These are phyloP conservation scores for Hyphopichia burtonii DNA, from an alignment of 1,139 yeast species.

Conservation along the genomic window DNA sequence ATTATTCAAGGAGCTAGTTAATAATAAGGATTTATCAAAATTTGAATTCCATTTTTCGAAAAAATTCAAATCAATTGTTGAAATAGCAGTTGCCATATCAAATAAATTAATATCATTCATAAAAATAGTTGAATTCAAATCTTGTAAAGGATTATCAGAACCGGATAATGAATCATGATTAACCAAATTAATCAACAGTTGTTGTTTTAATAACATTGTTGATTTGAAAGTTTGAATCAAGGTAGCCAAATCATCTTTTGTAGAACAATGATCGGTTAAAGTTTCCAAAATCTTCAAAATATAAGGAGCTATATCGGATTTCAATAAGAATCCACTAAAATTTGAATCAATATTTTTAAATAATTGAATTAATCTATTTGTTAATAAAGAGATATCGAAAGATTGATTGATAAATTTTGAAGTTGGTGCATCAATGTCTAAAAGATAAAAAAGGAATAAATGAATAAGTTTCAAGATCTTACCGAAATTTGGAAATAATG, in stretches of 20 bases:
- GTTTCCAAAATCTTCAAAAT: slow-evolving; percentile 35
- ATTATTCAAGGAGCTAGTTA: slow-evolving; percentile 27
- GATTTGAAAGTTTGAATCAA: slow-evolving; percentile 25
- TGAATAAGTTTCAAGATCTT: slow-evolving; percentile 44
- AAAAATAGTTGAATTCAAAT: slow-evolving; percentile 36
- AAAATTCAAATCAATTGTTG: slow-evolving; percentile 56
- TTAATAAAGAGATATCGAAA: slow-evolving; percentile 21
- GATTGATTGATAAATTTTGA: slow-evolving; percentile 1
- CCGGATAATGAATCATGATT: slow-evolving; percentile 11
- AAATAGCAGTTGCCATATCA: slow-evolving; percentile 54
- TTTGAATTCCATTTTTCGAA: slow-evolving; percentile 74
- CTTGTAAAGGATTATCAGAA: slow-evolving; percentile 27
- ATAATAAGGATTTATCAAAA: slow-evolving; percentile 42
- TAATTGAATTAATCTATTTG: slow-evolving; percentile 40
- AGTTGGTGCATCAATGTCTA: slow-evolving; percentile 2
- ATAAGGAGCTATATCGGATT: slow-evolving; percentile 41
- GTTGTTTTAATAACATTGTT: slow-evolving; percentile 36
- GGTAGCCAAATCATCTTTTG: slow-evolving; percentile 4
- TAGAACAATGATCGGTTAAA: slow-evolving; percentile 13
- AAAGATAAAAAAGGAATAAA: slow-evolving; percentile 9
- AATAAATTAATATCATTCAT: slow-evolving; percentile 44
- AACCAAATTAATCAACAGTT: slow-evolving; percentile 32
- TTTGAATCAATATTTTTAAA: slow-evolving; percentile 32
- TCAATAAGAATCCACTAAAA: slow-evolving; percentile 40
- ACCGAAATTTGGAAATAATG: slow-evolving; percentile 63